Evolutionary conservation across 2,329 filamentous ascomycete species (phyloP).

Genomic region (Emmonsia crescens): DNA sequence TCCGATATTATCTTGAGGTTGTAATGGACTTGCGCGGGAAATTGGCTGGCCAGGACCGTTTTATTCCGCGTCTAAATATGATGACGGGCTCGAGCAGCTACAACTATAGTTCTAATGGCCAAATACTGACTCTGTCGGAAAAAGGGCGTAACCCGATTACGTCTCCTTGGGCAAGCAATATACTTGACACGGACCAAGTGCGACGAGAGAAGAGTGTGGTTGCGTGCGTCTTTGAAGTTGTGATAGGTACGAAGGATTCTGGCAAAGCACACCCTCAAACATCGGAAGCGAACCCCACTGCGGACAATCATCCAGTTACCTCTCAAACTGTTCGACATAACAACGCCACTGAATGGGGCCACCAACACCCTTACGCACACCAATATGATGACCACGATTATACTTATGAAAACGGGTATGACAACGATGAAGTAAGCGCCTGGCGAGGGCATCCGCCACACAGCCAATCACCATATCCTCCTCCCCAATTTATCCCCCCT

Average conservation of each 20-base stretch:
- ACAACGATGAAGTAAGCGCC: not conserved
- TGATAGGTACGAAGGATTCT: slow-evolving; percentile 78
- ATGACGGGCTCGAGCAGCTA: slow-evolving; percentile 36
- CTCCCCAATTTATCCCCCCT: slow-evolving; percentile 18
- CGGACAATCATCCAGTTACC: slow-evolving; percentile 20
- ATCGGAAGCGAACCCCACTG: slow-evolving; percentile 22
- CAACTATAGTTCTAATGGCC: slow-evolving; percentile 34
- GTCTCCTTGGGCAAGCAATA: slow-evolving; percentile 44
- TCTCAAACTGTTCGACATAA: slow-evolving; percentile 13
- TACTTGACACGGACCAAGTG: slow-evolving; percentile 78
- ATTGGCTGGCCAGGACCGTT: slow-evolving; percentile 61
- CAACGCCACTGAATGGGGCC: slow-evolving; percentile 15
- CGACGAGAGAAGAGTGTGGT: slow-evolving; percentile 88
- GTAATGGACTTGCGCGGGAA: slow-evolving; percentile 87
- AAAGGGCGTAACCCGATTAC: slow-evolving; percentile 26
- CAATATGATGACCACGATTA: not conserved
- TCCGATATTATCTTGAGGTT: slow-evolving; percentile 88
- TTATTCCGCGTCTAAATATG: slow-evolving; percentile 45
- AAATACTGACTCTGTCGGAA: slow-evolving; percentile 24
- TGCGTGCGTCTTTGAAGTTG: slow-evolving; percentile 70
- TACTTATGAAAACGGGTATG: slow-evolving; percentile 2
- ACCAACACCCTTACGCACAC: slow-evolving; percentile 7
- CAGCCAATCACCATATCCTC: slow-evolving; percentile 3
- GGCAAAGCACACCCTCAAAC: slow-evolving; percentile 41
- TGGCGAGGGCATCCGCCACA: slow-evolving; percentile 5